Evolutionary conservation across 2,329 filamentous ascomycete species (phyloP), one percentile per base, ranked within the genome.

Genomic region (Ophiosphaerella narmari): DNA sequence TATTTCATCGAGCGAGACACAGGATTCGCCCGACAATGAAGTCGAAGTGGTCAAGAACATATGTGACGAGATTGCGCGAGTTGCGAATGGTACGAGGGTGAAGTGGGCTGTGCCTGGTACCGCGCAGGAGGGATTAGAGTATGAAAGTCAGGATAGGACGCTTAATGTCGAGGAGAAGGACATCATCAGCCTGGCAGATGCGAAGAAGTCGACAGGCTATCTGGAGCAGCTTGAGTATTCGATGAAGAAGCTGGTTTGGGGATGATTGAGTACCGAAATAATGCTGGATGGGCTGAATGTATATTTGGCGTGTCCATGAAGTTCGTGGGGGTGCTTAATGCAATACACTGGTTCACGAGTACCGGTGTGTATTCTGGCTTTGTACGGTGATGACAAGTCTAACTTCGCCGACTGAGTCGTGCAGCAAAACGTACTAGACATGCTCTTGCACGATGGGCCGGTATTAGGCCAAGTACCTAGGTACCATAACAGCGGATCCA

Each of bases 231-330:
- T 95, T 66, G 90, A 91, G 1, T 91, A 97, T 77, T 89, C 88
- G 51, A 81, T 97, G 64, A 97, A 96, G 83, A 96, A 90, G 78
- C 75, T 97, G 70, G 91, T 99, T 11, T 97, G 94, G 94, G 80
- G 81, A 3, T 84, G 42, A 55, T 5, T 14, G 2, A 37, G 21
- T 13, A 12, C 18, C 18, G 18, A 21, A 21, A 21, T 21, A 21
- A 21, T 21, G 18, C 18, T 21, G 4, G 18, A 21, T 21, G 18
- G 18, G 3, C 11, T 29, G 26, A 29, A 29, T 29, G 11, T 29
- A 29, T 6, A 29, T 29, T 8, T 29, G 26, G 6, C 26, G 26
- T 29, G 26, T 6, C 26, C 26, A 29, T 6, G 26, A 29, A 29
- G 6, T 29, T 9, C 11, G 11, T 29, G 26, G 6, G 26, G 7